These are phyloP conservation scores for Lobulomyces angularis DNA, from an alignment of 192 early-diverging fungal genomes.

Conservation along the genomic window DNA sequence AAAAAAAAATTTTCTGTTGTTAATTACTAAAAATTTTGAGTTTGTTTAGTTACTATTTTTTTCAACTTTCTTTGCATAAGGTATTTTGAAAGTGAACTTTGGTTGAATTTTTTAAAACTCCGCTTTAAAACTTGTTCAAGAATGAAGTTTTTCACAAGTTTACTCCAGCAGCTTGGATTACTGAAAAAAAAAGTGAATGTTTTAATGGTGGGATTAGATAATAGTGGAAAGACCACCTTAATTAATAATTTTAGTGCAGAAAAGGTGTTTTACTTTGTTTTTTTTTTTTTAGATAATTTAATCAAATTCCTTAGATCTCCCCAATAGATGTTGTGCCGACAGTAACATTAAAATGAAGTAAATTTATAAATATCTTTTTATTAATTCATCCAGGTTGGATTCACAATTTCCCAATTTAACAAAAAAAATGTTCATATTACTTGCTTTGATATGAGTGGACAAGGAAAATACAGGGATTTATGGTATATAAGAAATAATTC, in stretches of 20 bases:
- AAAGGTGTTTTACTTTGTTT: conserved; percentile 4
- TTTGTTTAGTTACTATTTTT: too few species aligned
- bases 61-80: too few species aligned
- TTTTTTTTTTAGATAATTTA: background rate
- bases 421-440: conserved; percentile 18
- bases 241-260: conserved; percentile 17
- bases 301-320: conserved; percentile 6
- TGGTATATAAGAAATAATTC: too few species aligned
- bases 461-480: conserved; percentile 28
- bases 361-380: too few species aligned
- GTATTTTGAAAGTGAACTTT: too few species aligned
- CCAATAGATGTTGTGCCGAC: conserved; percentile 21
- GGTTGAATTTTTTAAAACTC: too few species aligned
- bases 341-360: conserved; percentile 21
- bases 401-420: conserved; percentile 13
- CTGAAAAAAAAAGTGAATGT: conserved; percentile 12
- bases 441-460: conserved; percentile 29
- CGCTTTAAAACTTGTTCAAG: too few species aligned
- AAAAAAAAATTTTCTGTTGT: too few species aligned
- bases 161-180: too few species aligned
- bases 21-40: too few species aligned
- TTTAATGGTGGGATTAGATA: conserved; percentile 25
- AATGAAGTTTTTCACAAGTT: too few species aligned
- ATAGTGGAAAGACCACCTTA: conserved; percentile 26
- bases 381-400: too few species aligned